phyloP scores from a whole-genome alignment of 2,329 filamentous ascomycete genomes.

The Trichoderma sp. region DNA sequence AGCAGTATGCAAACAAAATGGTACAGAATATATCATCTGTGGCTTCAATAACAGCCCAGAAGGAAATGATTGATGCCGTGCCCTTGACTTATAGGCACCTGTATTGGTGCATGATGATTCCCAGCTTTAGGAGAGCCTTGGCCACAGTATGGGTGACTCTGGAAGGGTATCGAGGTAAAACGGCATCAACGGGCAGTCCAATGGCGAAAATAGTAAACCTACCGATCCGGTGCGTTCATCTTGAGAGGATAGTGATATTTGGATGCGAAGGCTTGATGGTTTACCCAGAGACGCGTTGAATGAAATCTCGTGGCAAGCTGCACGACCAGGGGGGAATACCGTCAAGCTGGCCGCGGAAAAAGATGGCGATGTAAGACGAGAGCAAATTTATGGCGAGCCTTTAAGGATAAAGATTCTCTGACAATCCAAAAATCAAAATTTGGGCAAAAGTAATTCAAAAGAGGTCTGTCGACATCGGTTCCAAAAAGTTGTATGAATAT shows the following conservation, averaged over 20 bases:
- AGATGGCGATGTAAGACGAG: neutral
- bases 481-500: slow-evolving; percentile 3
- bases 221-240: slow-evolving; percentile 60
- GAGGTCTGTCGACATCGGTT: slow-evolving; percentile 8
- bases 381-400: neutral
- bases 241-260: slow-evolving; percentile 24
- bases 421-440: slow-evolving; percentile 20
- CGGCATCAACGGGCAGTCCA: neutral
- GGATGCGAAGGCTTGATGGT: neutral
- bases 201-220: slow-evolving; percentile 28
- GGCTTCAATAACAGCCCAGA: neutral
- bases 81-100: neutral
- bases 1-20: neutral
- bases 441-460: neutral
- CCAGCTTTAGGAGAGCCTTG: neutral
- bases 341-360: neutral
- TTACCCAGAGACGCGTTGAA: neutral
- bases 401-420: neutral
- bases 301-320: neutral
- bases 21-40: neutral
- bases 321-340: neutral
- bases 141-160: neutral
- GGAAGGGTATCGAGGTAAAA: neutral
- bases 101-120: neutral
- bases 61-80: neutral